Percentiles rank a stretch among this genome's conserved stretches.
These are phyloP conservation scores for Ceratocystiopsis sp. DNA, from an alignment of 2,329 filamentous ascomycete genomes.

Conservation along the genomic window DNA sequence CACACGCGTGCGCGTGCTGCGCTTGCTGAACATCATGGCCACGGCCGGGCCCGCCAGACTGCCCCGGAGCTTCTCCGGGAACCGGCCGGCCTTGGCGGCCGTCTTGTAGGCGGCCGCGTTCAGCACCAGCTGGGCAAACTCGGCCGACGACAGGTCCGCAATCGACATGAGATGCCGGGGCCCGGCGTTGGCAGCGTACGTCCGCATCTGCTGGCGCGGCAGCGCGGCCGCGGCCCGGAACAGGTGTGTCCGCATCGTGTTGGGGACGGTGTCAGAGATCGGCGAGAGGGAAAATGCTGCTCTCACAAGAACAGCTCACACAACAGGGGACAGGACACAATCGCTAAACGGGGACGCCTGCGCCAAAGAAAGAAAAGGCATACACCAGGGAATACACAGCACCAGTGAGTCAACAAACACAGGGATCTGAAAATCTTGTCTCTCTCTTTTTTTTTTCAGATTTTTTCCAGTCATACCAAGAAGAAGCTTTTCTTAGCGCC, in stretches of 20 bases:
- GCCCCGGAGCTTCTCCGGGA: conserved; percentile 41
- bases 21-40: conserved; percentile 94
- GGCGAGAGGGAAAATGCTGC: too few species aligned
- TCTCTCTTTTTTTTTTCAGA: too few species aligned
- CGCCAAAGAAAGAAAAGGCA: too few species aligned
- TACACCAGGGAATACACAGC: too few species aligned
- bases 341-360: too few species aligned
- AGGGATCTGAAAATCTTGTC: not conserved
- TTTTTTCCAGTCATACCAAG: too few species aligned
- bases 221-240: conserved; percentile 12
- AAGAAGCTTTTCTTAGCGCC: too few species aligned
- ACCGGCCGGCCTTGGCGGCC: conserved; percentile 42
- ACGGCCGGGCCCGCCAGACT: conserved; percentile 62
- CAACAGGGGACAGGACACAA: too few species aligned
- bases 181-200: conserved; percentile 29
- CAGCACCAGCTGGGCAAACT: conserved; percentile 67
- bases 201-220: conserved; percentile 21
- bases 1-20: conserved; percentile 81
- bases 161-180: conserved; percentile 88
- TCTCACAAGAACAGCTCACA: too few species aligned
- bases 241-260: not conserved
- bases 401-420: too few species aligned
- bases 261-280: too few species aligned
- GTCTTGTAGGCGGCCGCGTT: conserved; percentile 67
- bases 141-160: conserved; percentile 60